These are phyloP conservation scores for Saccharum officinarum DNA, from an alignment of 176 grass and related monocot genomes.

Conservation along the genomic window DNA sequence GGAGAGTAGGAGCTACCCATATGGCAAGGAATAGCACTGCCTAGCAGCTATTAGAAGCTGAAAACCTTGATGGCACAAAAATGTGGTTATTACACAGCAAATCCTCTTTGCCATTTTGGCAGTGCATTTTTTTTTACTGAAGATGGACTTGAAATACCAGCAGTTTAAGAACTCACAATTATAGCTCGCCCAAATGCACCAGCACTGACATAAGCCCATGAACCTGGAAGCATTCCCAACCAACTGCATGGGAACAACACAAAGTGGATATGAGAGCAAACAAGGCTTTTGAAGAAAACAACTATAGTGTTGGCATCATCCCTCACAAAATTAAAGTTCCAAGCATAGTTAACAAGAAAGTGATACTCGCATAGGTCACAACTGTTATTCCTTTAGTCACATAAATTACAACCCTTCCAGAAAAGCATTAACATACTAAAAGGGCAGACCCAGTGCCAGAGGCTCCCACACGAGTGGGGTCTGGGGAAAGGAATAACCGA, in stretches of 20 bases:
- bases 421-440: too few species aligned
- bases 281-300: not conserved
- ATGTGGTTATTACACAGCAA: conserved; percentile 3
- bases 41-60: not conserved
- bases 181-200: conserved; percentile 97
- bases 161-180: conserved; percentile 72
- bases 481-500: too few species aligned
- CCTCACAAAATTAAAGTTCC: conserved; percentile 10
- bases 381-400: not conserved
- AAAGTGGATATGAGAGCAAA: conserved; percentile 31
- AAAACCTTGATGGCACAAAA: not conserved
- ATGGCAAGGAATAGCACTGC: not conserved
- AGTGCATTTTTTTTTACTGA: not conserved
- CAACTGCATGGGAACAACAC: conserved; percentile 58
- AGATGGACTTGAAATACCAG: conserved; percentile 8
- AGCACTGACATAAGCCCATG: conserved; percentile 99
- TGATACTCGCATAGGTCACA: not conserved
- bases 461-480: too few species aligned
- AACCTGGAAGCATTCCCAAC: conserved; percentile 99
- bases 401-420: conserved; percentile 1
- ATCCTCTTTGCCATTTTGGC: not conserved
- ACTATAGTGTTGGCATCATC: not conserved
- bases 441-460: too few species aligned
- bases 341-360: conserved; percentile 19
- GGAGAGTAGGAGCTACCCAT: not conserved